Conservation (phyloP, 1,284 basidiomycete species). For the Cryptococcus jaspeensis region DNA sequence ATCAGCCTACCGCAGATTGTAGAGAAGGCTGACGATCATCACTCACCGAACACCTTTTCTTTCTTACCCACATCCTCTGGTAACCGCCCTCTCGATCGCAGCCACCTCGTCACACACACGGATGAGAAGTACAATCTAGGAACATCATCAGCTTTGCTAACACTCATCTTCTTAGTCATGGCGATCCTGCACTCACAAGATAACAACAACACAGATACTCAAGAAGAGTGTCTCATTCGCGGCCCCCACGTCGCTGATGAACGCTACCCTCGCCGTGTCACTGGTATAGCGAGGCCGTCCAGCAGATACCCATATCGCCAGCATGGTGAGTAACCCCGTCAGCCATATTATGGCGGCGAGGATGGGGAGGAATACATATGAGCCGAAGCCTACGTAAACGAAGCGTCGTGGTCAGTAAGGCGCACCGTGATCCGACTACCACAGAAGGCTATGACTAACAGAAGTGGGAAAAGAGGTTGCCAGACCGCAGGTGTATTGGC, state of each 20-base stretch:
- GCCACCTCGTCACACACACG: slow-evolving; percentile 53
- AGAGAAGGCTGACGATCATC: too few species aligned
- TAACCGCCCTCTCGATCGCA: slow-evolving; percentile 54
- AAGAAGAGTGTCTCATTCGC: slow-evolving; percentile 50
- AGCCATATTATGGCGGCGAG: slow-evolving; percentile 40
- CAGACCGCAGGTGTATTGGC: background rate
- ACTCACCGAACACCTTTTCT: slow-evolving; percentile 45
- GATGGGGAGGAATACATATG: slow-evolving; percentile 45
- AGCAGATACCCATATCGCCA: slow-evolving; percentile 48
- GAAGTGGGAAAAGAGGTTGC: background rate
- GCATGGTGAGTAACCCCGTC: slow-evolving; percentile 39
- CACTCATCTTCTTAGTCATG: background rate
- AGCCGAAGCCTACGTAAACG: slow-evolving; percentile 31
- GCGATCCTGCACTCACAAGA: slow-evolving; percentile 9
- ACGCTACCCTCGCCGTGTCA: slow-evolving; percentile 49
- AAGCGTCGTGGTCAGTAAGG: background rate
- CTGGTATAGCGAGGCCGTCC: slow-evolving; percentile 46
- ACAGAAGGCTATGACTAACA: background rate
- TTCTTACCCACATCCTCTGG: slow-evolving; percentile 50
- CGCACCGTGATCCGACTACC: background rate
- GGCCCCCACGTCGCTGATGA: slow-evolving; percentile 54
- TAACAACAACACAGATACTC: slow-evolving; percentile 29
- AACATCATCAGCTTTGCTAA: background rate
- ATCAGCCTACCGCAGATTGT: background rate
- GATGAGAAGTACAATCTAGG: slow-evolving; percentile 47